Evolutionary conservation across 768 basidiomycete genomes (phyloP).

Genomic region (Russula virescens): DNA sequence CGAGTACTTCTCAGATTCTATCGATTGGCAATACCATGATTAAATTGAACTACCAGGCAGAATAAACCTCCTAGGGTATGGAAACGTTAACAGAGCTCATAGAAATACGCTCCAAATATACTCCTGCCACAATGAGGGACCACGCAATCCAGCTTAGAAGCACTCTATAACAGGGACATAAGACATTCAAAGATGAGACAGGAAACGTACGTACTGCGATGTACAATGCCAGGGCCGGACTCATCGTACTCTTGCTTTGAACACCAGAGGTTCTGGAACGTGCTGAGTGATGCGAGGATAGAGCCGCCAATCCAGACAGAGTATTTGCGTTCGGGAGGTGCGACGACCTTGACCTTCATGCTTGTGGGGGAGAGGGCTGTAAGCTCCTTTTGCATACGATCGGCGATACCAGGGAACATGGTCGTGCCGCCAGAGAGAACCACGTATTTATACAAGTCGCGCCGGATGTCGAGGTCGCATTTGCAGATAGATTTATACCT

Average conservation of each 20-base stretch:
- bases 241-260: too few relatives aligned
- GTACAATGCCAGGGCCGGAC: too few relatives aligned
- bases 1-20: conserved; percentile 6
- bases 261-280: too few relatives aligned
- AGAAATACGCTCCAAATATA: conserved; percentile 14
- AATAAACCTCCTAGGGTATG: conserved; percentile 9
- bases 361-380: too few relatives aligned
- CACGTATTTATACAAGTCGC: conserved; percentile 74
- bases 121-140: conserved; percentile 5
- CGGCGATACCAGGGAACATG: too few relatives aligned
- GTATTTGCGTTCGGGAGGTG: too few relatives aligned
- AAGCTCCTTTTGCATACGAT: too few relatives aligned
- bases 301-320: too few relatives aligned
- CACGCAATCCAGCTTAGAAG: too few relatives aligned
- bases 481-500: conserved; percentile 56
- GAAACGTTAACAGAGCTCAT: conserved; percentile 10
- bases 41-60: conserved; percentile 9
- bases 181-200: background rate
- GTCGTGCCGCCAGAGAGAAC: too few relatives aligned
- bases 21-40: background rate
- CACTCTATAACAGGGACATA: background rate
- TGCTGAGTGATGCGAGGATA: too few relatives aligned
- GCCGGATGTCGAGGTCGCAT: conserved; percentile 81
- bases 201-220: conserved; percentile 43
- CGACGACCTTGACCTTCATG: too few relatives aligned